These are phyloP conservation scores for Beauveria varroae DNA, from an alignment of 2,329 filamentous ascomycete species.

Conservation along the genomic window DNA sequence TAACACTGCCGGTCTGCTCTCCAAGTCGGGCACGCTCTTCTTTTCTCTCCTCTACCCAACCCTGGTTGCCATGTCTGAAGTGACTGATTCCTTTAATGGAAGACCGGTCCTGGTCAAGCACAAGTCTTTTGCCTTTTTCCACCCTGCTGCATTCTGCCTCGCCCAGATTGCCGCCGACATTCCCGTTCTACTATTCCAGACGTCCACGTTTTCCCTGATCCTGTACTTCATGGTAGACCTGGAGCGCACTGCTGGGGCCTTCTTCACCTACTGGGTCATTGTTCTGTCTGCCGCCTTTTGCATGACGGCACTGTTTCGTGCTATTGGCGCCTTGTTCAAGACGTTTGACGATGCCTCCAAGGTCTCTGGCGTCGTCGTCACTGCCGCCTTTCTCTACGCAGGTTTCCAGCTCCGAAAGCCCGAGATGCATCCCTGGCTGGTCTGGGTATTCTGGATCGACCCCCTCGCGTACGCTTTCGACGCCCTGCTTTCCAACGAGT, in stretches of 20 bases:
- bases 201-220: conserved; percentile 48
- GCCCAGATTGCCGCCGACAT: conserved; percentile 48
- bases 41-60: conserved; percentile 56
- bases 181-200: conserved; percentile 49
- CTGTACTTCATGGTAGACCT: conserved; percentile 64
- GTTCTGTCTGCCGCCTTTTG: conserved; percentile 44
- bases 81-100: conserved; percentile 54
- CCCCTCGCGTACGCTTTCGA: conserved; percentile 66
- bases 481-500: conserved; percentile 62
- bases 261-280: conserved; percentile 56
- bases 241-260: conserved; percentile 61
- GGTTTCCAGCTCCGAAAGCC: conserved; percentile 56
- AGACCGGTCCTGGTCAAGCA: conserved; percentile 54
- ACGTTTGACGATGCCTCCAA: conserved; percentile 55
- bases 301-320: conserved; percentile 52
- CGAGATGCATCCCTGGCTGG: conserved; percentile 56
- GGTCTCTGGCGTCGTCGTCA: conserved; percentile 41
- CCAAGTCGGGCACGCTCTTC: conserved; percentile 58
- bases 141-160: conserved; percentile 52
- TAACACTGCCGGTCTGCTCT: conserved; percentile 53
- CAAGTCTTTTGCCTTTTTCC: conserved; percentile 48
- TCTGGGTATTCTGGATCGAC: conserved; percentile 58
- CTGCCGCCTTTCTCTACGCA: conserved; percentile 51
- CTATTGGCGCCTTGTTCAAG: conserved; percentile 45
- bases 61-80: conserved; percentile 58